Percentiles rank a stretch among this genome's conserved stretches.
Conservation (phyloP, 2,329 filamentous ascomycete species). For the Acrocalymma vagum region DNA sequence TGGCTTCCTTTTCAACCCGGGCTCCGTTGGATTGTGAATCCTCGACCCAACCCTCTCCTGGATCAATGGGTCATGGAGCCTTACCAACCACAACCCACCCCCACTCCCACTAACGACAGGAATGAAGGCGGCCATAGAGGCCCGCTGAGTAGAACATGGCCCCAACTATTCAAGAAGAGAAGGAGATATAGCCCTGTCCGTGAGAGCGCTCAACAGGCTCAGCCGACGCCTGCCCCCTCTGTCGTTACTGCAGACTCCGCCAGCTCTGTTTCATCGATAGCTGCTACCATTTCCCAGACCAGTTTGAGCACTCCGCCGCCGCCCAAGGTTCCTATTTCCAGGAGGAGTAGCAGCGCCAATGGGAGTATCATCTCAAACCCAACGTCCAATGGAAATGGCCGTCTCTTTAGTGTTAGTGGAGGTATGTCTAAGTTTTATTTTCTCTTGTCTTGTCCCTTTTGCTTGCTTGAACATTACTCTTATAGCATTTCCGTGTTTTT, state of each 20-base stretch:
- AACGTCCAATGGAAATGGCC: too few relatives aligned
- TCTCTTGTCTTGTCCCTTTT: too few relatives aligned
- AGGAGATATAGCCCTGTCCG: constrained; percentile 38
- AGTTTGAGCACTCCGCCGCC: constrained; percentile 29
- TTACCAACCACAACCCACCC: constrained; percentile 20
- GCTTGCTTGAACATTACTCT: too few relatives aligned
- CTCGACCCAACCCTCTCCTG: constrained; percentile 1
- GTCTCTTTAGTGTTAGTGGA: constrained; percentile 1
- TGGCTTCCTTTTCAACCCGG: too few relatives aligned
- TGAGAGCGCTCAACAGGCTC: constrained; percentile 33
- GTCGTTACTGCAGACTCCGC: constrained; percentile 30
- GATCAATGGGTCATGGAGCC: constrained; percentile 33
- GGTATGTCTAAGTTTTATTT: too few relatives aligned
- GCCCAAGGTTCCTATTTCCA: constrained; percentile 33
- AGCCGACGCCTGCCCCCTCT: constrained; percentile 10
- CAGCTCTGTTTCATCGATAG: constrained; percentile 32
- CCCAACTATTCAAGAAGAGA: constrained; percentile 41
- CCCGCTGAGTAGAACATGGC: constrained; percentile 38
- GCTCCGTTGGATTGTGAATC: too few relatives aligned
- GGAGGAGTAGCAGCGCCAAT: constrained; percentile 25
- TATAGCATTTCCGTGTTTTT: too few relatives aligned
- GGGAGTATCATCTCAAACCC: background rate
- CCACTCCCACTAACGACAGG: constrained; percentile 24
- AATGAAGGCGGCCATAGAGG: constrained; percentile 29
- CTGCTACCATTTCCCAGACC: constrained; percentile 14